A percentile compares a stretch with the other conserved stretches of the same genome.
phyloP scores from a whole-genome alignment of 768 basidiomycete species.

The Boletus reticulatus region DNA sequence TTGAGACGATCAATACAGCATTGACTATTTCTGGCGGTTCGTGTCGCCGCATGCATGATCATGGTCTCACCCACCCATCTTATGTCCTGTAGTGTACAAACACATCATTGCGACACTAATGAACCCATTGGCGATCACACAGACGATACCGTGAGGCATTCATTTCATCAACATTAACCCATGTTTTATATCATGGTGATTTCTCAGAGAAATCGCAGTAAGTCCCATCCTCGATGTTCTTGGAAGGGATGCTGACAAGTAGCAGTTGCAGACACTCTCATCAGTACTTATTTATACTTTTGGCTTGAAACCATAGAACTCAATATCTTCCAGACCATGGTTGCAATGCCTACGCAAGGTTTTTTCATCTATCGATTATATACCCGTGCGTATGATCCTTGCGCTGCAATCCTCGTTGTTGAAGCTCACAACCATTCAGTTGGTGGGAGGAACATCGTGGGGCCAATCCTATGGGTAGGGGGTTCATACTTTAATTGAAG shows the following conservation, averaged over 20 bases:
- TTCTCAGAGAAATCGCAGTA: slow-evolving; percentile 9
- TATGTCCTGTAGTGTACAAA: background rate
- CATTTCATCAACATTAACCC: too few species aligned
- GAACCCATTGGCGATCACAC: background rate
- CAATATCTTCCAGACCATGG: background rate
- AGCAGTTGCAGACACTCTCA: slow-evolving; percentile 2
- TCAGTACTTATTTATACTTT: background rate
- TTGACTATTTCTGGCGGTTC: slow-evolving; percentile 7
- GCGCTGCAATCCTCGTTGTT: background rate
- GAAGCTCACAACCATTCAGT: slow-evolving; percentile 1
- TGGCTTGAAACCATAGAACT: background rate
- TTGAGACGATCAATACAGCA: slow-evolving; percentile 10
- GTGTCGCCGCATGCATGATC: background rate
- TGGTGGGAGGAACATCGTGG: background rate
- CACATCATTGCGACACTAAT: background rate
- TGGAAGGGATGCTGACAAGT: background rate
- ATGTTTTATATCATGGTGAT: background rate
- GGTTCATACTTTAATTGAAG: background rate
- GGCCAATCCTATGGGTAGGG: slow-evolving; percentile 10
- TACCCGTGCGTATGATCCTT: background rate
- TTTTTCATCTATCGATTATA: slow-evolving; percentile 14
- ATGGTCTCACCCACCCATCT: background rate
- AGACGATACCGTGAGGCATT: background rate
- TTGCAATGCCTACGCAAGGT: background rate
- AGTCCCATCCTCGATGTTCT: background rate